Base-by-base conservation (phyloP, 169 alveolate genomes). In the Plasmodium gaboni region DNA sequence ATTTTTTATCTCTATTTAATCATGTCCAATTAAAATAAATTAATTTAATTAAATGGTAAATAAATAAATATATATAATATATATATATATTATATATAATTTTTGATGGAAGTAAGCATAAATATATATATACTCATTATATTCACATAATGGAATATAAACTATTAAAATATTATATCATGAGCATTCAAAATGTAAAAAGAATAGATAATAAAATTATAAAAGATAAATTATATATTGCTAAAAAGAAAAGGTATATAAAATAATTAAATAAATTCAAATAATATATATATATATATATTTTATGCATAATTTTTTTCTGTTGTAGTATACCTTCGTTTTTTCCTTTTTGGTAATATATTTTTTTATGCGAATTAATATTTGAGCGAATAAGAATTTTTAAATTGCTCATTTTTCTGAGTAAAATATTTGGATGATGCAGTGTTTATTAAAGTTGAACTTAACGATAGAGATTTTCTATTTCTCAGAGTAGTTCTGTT, bases 401-500 rank as follows among this genome's bases (percentile, higher is more conserved):
- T 76, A 8, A 76, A 64, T 68, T 76, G 51, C 26, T 42, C 19
- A 13, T 28, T 76, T 50, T 50, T 17, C n/a, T 63, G 70, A 19
- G 76, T 22, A 64, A 76, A 42, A 76, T 76, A 57, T 26, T 61
- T 70, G 1, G 87, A 60, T 13, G 73, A 55, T 4, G 92, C 67
- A 8, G 74, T 60, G 38, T 70, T 85, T 67, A 63, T 61, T 55
- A 85, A 73, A 13, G 92, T 63, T 1, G 92, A 24, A 26, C 64
- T 85, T 28, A 71, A 64, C 8, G 86, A 70, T 63, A 85, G 44
- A 13, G 87, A 22, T 64, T 85, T 85, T 72, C 70, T 69, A 70
- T 63, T 44, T 28, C 44, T 69, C 22, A 85, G 74, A n/a, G 70
- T 85, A 32, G 17, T 85, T 64, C 80, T 86, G 74, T 92, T 89